Percentiles rank a stretch among this genome's conserved stretches.
Evolutionary conservation across 2,329 filamentous ascomycete species (phyloP).

Genomic region (Fonsecaea pugnacius): DNA sequence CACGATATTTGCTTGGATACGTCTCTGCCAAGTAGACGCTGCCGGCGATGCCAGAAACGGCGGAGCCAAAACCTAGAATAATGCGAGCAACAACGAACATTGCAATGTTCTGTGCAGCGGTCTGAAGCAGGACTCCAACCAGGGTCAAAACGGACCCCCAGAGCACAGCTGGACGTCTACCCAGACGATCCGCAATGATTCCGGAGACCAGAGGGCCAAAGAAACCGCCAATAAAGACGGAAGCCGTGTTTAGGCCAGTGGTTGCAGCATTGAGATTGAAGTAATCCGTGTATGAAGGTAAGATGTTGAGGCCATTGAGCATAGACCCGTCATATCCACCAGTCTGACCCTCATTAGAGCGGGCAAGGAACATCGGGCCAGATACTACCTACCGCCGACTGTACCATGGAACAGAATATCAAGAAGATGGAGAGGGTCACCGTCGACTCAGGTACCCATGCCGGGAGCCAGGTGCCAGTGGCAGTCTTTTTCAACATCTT

Average conservation of each 20-base stretch:
- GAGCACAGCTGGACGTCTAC: slow-evolving; percentile 33
- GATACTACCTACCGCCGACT: slow-evolving; percentile 45
- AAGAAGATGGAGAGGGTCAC: slow-evolving; percentile 47
- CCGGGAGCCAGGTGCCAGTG: slow-evolving; percentile 55
- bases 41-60: not conserved
- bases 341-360: not conserved
- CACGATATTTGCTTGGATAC: not conserved
- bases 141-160: slow-evolving; percentile 55
- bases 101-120: slow-evolving; percentile 58
- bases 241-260: slow-evolving; percentile 28
- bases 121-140: slow-evolving; percentile 64
- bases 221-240: slow-evolving; percentile 43
- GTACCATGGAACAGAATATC: slow-evolving; percentile 52
- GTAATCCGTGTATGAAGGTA: slow-evolving; percentile 31
- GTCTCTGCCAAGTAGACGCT: slow-evolving; percentile 21
- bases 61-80: slow-evolving; percentile 18
- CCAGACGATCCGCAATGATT: slow-evolving; percentile 32
- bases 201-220: slow-evolving; percentile 44
- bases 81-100: slow-evolving; percentile 25
- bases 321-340: slow-evolving; percentile 18
- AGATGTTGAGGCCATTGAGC: slow-evolving; percentile 31
- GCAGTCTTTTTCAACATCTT: slow-evolving; percentile 44
- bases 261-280: slow-evolving; percentile 31
- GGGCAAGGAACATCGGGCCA: not conserved
- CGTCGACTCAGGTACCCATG: slow-evolving; percentile 54